Evolutionary conservation across 2,329 filamentous ascomycete species (phyloP).

Genomic region (Neofusicoccum kwambonambiense): DNA sequence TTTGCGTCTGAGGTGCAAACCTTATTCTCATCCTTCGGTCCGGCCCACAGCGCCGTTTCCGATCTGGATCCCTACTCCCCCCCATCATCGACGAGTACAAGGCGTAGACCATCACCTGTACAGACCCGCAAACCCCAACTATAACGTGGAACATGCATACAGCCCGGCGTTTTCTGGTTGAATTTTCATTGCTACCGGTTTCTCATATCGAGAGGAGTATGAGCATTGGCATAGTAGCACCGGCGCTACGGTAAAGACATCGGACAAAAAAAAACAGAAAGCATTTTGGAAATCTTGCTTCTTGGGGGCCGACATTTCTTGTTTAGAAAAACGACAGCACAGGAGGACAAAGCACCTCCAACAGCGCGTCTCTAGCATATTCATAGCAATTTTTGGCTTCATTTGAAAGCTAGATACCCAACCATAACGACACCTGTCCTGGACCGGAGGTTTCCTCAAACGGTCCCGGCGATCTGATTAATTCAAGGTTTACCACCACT

Average conservation of each 20-base stretch:
- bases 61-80: not conserved
- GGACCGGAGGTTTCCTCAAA: too few species aligned
- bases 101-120: not conserved
- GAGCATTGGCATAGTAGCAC: constrained; percentile 4
- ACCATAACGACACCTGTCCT: too few species aligned
- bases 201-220: not conserved
- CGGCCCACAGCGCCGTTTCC: not conserved
- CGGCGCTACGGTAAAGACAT: not conserved
- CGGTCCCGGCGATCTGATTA: too few species aligned
- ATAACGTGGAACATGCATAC: not conserved
- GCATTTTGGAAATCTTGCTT: not conserved
- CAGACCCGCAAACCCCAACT: not conserved
- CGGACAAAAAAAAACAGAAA: not conserved
- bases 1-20: not conserved
- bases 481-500: too few species aligned
- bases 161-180: not conserved
- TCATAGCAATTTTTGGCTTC: not conserved
- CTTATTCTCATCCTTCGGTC: not conserved
- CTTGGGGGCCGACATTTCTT: not conserved
- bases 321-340: not conserved
- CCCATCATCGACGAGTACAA: not conserved
- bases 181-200: not conserved
- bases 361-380: not conserved
- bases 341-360: not conserved
- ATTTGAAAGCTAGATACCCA: constrained; percentile 1